A percentile compares a stretch with the other conserved stretches of the same genome.
Evolutionary conservation across 352 stramenopile genomes (phyloP).

Genomic region (Pythium phragmitis): DNA sequence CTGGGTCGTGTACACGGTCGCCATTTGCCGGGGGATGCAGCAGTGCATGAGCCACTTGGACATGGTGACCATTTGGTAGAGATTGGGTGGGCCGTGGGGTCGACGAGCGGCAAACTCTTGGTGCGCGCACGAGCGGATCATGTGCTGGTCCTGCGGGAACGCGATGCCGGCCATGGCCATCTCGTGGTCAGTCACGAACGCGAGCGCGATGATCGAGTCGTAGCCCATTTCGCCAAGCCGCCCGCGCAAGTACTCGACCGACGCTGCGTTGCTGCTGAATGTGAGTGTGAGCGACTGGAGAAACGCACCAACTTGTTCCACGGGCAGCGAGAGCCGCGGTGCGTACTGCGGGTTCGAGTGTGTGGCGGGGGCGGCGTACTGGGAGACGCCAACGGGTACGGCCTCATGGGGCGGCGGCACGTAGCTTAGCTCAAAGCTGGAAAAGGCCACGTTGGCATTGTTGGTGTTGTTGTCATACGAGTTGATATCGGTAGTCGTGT

Average conservation of each 20-base stretch:
- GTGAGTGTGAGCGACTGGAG: slow-evolving; percentile 50
- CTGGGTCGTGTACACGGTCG: slow-evolving; percentile 56
- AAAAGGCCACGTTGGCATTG: slow-evolving; percentile 30
- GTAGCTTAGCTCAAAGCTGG: slow-evolving; percentile 67
- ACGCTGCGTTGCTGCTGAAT: slow-evolving; percentile 30
- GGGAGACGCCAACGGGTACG: slow-evolving; percentile 9
- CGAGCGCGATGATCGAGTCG: slow-evolving; percentile 54
- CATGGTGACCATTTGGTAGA: slow-evolving; percentile 46
- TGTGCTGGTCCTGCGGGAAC: slow-evolving; percentile 38
- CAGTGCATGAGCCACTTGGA: slow-evolving; percentile 63
- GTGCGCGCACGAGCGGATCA: slow-evolving; percentile 44
- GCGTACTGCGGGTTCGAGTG: slow-evolving; percentile 20
- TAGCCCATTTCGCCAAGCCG: slow-evolving; percentile 54
- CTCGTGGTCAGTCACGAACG: slow-evolving; percentile 48
- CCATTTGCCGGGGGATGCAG: slow-evolving; percentile 41
- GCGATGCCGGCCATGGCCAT: slow-evolving; percentile 45
- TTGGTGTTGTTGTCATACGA: not conserved
- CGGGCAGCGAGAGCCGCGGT: slow-evolving; percentile 15
- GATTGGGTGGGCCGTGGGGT: slow-evolving; percentile 36
- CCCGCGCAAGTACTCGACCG: slow-evolving; percentile 36
- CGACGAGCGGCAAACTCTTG: slow-evolving; percentile 44
- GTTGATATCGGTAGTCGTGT: not conserved
- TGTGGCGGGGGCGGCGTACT: not conserved
- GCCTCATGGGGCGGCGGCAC: slow-evolving; percentile 20
- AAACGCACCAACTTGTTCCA: slow-evolving; percentile 45